Base-by-base conservation (phyloP, 2,329 filamentous ascomycete species). In the Trichoderma pleuroti region DNA sequence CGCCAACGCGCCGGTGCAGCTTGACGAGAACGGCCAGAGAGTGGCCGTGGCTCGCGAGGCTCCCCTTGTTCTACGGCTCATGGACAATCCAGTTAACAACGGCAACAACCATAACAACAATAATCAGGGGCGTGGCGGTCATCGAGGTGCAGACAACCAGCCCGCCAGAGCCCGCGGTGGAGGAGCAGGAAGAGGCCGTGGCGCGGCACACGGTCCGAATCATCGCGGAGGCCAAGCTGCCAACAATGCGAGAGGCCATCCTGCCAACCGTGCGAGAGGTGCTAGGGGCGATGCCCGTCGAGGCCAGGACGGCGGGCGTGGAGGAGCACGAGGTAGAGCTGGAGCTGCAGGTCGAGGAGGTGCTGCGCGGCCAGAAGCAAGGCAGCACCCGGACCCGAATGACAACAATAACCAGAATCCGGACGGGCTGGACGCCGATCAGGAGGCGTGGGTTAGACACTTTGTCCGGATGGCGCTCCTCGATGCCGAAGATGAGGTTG, bases 61-160 rank as follows among this genome's bases (percentile, higher is more conserved):
- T 1, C 87, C 87, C 5, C 82, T 88, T 12, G 86, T 89, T 14
- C 83, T 89, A 34, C 83, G 87, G 34, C 85, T 89, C 32, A 83
- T 84, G 49, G 81, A 82, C 46, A 79, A 80, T 62, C 79, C 79
- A 67, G 54, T 26, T 12, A 34, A 59, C n/a, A 61, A 68, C 6
- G 57, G 16, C 54, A 60, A 68, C 28, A 49, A 57, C 5, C 46
- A 65, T 11, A 32, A 36, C 28, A 30, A 56, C 5, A 30, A 66
- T 18, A 70, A 71, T 34, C 64, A 74, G 75, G 71, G 72, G 68
- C 71, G 75, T 71, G 75, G 74, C 65, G 76, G 76, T 18, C 56
- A 49, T 30, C 68, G 56, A 5, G 62, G 42, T 11, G 66, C 61
- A 49, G 36, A 69, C 21, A 61, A 69, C 36, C 59, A 62, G 42